Conservation (phyloP, 2,329 filamentous ascomycete species). For the Colletotrichum tanaceti region DNA sequence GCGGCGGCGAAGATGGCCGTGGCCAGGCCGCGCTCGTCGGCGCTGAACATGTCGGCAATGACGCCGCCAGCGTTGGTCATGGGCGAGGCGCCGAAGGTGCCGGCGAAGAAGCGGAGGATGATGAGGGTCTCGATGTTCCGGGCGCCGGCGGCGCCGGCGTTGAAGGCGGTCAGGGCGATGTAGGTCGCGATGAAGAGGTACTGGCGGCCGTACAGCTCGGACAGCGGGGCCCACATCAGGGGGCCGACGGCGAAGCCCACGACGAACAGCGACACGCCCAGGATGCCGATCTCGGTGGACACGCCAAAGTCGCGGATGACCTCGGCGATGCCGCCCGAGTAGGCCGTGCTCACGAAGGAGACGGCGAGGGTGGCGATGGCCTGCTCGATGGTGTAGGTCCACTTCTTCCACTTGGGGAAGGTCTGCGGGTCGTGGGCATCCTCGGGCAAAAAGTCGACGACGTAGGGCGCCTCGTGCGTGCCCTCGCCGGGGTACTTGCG, state of each 20-base stretch:
- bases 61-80: slow-evolving; percentile 72
- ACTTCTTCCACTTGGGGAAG: slow-evolving; percentile 67
- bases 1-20: slow-evolving; percentile 73
- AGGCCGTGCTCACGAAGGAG: slow-evolving; percentile 72
- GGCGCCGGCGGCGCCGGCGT: slow-evolving; percentile 67
- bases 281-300: slow-evolving; percentile 55
- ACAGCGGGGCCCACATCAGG: slow-evolving; percentile 72
- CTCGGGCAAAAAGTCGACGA: slow-evolving; percentile 71
- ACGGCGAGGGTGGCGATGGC: slow-evolving; percentile 73
- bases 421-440: slow-evolving; percentile 73
- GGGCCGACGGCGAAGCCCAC: slow-evolving; percentile 69
- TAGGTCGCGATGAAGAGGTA: slow-evolving; percentile 70
- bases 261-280: slow-evolving; percentile 61
- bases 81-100: slow-evolving; percentile 70
- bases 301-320: slow-evolving; percentile 64
- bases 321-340: slow-evolving; percentile 63
- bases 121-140: slow-evolving; percentile 69
- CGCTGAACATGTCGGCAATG: slow-evolving; percentile 70
- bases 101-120: slow-evolving; percentile 73
- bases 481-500: slow-evolving; percentile 69
- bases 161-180: slow-evolving; percentile 68
- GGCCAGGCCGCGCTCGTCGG: slow-evolving; percentile 65
- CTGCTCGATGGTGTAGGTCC: slow-evolving; percentile 69
- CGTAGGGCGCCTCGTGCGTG: slow-evolving; percentile 71
- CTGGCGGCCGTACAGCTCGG: slow-evolving; percentile 71